phyloP scores from a whole-genome alignment of 768 basidiomycete genomes.

The Lentinula lateritia region DNA sequence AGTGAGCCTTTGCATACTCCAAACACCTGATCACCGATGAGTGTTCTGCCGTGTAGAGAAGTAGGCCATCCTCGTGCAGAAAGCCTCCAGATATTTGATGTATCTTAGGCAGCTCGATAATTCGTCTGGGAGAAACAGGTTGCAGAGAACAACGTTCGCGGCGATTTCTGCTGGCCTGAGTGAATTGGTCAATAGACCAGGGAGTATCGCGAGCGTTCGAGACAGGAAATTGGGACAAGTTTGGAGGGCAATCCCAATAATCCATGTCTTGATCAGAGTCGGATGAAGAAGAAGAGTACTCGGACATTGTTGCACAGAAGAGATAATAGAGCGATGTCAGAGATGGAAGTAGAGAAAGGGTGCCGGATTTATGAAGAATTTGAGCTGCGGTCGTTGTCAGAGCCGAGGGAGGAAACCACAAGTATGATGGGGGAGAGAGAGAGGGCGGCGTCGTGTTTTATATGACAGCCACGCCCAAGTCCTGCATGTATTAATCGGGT shows the following conservation, averaged over 20 bases:
- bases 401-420: not conserved
- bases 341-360: not conserved
- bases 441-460: constrained; percentile 4
- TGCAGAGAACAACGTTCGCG: constrained; percentile 13
- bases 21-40: constrained; percentile 48
- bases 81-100: not conserved
- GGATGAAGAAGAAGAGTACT: constrained; percentile 2
- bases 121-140: constrained; percentile 6
- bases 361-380: not conserved
- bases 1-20: constrained; percentile 30
- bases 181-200: constrained; percentile 16
- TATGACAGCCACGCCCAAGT: constrained; percentile 3
- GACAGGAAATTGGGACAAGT: constrained; percentile 25
- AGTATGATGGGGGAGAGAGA: constrained; percentile 1
- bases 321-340: not conserved
- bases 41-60: constrained; percentile 38
- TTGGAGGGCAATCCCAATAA: constrained; percentile 16
- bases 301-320: not conserved
- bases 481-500: constrained; percentile 1
- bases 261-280: constrained; percentile 14
- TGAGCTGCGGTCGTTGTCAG: not conserved
- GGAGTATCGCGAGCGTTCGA: constrained; percentile 31
- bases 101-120: not conserved
- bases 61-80: not conserved
- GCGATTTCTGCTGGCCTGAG: constrained; percentile 13